Base-by-base conservation (phyloP, 257 asterid genomes). In the Solanum chilense region DNA sequence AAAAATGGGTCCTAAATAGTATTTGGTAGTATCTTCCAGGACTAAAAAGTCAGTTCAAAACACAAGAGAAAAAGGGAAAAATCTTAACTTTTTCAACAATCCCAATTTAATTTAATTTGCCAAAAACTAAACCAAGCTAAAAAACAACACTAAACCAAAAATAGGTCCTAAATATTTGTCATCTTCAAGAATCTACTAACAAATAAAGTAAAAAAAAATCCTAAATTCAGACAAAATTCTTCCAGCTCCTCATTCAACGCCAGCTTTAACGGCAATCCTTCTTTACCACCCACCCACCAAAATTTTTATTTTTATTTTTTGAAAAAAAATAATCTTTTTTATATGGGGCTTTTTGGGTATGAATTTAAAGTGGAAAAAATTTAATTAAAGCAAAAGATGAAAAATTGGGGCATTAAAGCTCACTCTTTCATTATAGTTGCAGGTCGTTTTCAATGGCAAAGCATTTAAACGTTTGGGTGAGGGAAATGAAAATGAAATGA, bases 401-500 rank as follows among this genome's bases (percentile, higher is more conserved):
- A 92, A 70, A 89, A 91, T 86, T 92, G 87, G 89, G 87, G 83
- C 37, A 70, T 42, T 66, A 84, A 84, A 70, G 81, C 49, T 41
- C 76, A 64, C 45, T 42, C 33, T 84, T 68, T 49, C 41, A 86
- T 76, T 74, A 86, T 83, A 35, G 85, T 86, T 85, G 89, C 85
- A 86, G 85, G 91, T 89, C 91, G 87, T 86, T 86, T 15, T 90
- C 92, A 85, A 56, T 85, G 84, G 62, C 87, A 29, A 82, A 27
- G 89, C 92, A 87, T 90, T 89, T 89, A 89, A 90, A 89, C 88
- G 89, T 87, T 85, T 74, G 87, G 91, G 89, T 85, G 81, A 81
- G 81, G 85, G 68, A 83, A 49, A 49, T 27, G 37, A 16, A 41
- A 10, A 0, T 5, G 11, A 66, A 56, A 56, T 87, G 44, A 85